A percentile compares a stretch with the other conserved stretches of the same genome.
phyloP scores from a whole-genome alignment of 257 asterid species.

The Solanum okadae region DNA sequence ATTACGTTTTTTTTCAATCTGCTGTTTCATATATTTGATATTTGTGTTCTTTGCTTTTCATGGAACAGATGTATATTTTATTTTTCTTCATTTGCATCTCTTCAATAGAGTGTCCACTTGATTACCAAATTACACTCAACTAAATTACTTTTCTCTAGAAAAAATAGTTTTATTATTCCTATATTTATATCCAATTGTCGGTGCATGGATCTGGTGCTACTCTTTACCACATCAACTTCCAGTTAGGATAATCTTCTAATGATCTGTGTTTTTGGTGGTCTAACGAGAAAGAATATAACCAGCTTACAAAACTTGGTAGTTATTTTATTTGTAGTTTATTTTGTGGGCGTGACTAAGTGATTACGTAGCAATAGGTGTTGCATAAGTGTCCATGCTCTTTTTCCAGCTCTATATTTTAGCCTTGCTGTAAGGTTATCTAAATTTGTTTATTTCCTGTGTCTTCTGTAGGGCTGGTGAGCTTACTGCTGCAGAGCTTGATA shows the following conservation, averaged over 20 bases:
- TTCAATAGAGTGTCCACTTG: background rate
- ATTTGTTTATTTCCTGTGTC: background rate
- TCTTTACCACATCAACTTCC: background rate
- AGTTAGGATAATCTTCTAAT: background rate
- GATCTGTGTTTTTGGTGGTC: background rate
- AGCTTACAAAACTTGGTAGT: background rate
- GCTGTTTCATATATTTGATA: background rate
- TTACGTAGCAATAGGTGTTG: background rate
- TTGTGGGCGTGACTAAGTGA: background rate
- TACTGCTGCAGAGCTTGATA: conserved; percentile 31
- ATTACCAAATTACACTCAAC: background rate
- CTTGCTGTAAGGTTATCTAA: background rate
- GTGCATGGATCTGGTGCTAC: background rate
- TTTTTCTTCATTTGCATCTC: background rate
- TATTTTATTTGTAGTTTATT: background rate
- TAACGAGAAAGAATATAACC: background rate
- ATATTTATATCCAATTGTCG: background rate
- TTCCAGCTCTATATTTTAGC: background rate
- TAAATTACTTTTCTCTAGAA: background rate
- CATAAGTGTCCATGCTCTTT: background rate
- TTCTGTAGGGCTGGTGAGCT: conserved; percentile 33
- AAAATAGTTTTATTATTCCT: background rate
- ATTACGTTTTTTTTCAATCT: background rate
- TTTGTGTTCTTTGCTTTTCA: background rate
- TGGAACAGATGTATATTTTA: background rate